Percentiles rank a stretch among this genome's conserved stretches.
Evolutionary conservation across 2,329 filamentous ascomycete species (phyloP).

Genomic region (Aspergillus cejpii): DNA sequence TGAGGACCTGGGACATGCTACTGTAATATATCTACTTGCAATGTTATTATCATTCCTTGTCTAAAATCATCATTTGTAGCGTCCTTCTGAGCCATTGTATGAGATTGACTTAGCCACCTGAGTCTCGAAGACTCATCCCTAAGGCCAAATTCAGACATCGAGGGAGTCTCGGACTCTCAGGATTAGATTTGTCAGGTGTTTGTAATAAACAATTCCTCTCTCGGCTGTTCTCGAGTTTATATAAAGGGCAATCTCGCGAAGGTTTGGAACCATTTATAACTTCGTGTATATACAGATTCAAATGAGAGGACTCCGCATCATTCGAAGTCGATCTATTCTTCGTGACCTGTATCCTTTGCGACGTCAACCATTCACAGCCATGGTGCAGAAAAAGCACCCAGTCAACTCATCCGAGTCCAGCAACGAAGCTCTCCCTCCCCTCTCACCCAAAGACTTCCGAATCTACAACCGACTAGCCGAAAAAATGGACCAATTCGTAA

Average conservation of each 20-base stretch:
- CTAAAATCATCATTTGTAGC: no score
- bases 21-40: not conserved
- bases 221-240: not conserved
- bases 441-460: conserved; percentile 60
- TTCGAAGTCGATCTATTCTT: not conserved
- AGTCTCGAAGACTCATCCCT: no score
- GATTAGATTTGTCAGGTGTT: not conserved
- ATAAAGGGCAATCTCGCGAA: no score
- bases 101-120: no score
- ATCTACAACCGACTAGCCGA: conserved; percentile 67
- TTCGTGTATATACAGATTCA: no score
- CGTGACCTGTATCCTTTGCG: not conserved
- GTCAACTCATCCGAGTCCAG: not conserved
- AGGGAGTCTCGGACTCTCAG: no score
- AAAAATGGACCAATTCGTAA: conserved; percentile 66
- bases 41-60: not conserved
- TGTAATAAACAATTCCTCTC: not conserved
- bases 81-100: no score
- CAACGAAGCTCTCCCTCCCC: conserved; percentile 48
- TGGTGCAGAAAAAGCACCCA: not conserved
- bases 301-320: not conserved
- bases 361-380: not conserved
- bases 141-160: no score
- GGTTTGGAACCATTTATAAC: no score
- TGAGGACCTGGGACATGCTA: conserved; percentile 40